These are phyloP conservation scores for Dissophora ornata DNA, from an alignment of 192 early-diverging fungal species.

Conservation along the genomic window DNA sequence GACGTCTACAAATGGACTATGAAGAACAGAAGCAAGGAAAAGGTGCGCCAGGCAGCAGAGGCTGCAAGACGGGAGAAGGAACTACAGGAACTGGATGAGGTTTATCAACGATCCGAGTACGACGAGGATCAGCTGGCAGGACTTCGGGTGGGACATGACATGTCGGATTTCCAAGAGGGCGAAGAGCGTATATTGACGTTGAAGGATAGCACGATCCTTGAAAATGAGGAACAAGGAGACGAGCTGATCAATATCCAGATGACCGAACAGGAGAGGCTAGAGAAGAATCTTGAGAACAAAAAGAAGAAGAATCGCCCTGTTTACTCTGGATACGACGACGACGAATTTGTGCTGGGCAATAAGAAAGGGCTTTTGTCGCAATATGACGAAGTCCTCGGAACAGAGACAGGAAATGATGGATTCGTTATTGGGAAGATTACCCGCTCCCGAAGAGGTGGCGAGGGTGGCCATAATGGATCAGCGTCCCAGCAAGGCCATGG, in stretches of 20 bases:
- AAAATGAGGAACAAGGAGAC: slow-evolving; percentile 75
- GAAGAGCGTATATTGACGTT: slow-evolving; percentile 87
- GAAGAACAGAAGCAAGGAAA: slow-evolving; percentile 64
- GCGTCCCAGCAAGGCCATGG: neutral
- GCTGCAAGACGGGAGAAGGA: slow-evolving; percentile 57
- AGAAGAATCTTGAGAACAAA: slow-evolving; percentile 82
- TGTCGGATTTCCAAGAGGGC: slow-evolving; percentile 73
- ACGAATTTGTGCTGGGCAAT: slow-evolving; percentile 66
- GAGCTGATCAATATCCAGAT: slow-evolving; percentile 78
- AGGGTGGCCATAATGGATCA: neutral
- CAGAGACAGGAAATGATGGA: slow-evolving; percentile 29
- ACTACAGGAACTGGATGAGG: slow-evolving; percentile 53
- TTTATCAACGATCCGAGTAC: slow-evolving; percentile 42
- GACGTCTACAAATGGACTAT: slow-evolving; percentile 76
- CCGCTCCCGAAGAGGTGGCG: neutral
- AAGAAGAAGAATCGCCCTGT: slow-evolving; percentile 68
- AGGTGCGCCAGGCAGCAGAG: slow-evolving; percentile 46
- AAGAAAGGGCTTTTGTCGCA: slow-evolving; percentile 73
- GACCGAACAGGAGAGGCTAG: slow-evolving; percentile 71
- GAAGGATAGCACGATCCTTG: slow-evolving; percentile 82
- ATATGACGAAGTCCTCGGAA: slow-evolving; percentile 80
- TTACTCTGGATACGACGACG: slow-evolving; percentile 82
- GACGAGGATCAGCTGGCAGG: slow-evolving; percentile 69
- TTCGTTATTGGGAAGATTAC: slow-evolving; percentile 49
- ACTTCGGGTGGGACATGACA: slow-evolving; percentile 76